Conservation (phyloP, 2,329 filamentous ascomycete genomes). For the Talaromyces albobiverticillius region DNA sequence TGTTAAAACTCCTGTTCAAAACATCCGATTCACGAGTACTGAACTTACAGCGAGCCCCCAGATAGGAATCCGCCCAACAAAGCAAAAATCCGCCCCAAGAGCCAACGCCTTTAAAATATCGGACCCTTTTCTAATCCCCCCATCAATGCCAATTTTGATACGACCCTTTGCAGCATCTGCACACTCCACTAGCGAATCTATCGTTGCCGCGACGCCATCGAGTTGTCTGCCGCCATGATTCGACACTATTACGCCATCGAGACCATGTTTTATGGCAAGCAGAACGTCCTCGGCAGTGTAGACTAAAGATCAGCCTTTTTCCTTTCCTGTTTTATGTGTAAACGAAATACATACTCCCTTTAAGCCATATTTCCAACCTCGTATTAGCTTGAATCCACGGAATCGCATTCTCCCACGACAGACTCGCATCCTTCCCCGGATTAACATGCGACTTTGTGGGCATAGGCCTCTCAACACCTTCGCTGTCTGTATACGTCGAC, state of each 20-base stretch:
- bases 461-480: too few species aligned
- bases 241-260: slow-evolving; percentile 22
- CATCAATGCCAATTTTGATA: neutral
- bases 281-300: neutral
- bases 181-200: slow-evolving; percentile 50
- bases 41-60: slow-evolving; percentile 35
- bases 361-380: neutral
- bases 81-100: slow-evolving; percentile 26
- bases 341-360: neutral
- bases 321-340: too few species aligned
- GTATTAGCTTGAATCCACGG: neutral
- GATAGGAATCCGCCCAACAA: slow-evolving; percentile 31
- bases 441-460: too few species aligned
- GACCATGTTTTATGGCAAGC: slow-evolving; percentile 21
- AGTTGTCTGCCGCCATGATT: slow-evolving; percentile 47
- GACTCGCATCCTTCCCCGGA: neutral
- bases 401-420: neutral
- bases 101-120: slow-evolving; percentile 1
- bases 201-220: slow-evolving; percentile 42
- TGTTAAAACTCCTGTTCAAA: too few species aligned
- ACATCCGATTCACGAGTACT: too few species aligned
- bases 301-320: too few species aligned
- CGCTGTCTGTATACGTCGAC: too few species aligned
- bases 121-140: neutral
- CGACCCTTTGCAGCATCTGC: slow-evolving; percentile 20